Conservation (phyloP, 352 stramenopile genomes). For the Phytophthora pini region DNA sequence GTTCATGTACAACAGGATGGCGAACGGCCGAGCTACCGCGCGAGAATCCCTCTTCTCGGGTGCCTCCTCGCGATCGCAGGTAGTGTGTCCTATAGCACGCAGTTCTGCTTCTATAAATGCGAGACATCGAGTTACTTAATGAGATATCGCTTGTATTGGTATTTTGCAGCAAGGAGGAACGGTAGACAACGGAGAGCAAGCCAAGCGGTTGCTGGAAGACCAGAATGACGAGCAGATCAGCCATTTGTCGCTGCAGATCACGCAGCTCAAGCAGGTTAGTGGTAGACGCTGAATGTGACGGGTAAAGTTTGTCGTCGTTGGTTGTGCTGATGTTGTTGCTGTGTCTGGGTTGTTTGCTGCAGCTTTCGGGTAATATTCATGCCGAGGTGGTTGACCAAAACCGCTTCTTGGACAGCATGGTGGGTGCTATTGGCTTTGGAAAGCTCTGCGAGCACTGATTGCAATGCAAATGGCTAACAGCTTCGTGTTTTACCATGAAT, state of each 20-base stretch:
- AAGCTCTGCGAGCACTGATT: not conserved
- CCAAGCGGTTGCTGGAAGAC: constrained; percentile 80
- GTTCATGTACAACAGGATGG: constrained; percentile 89
- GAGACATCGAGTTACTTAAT: not conserved
- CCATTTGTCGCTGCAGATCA: constrained; percentile 88
- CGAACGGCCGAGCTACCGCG: constrained; percentile 51
- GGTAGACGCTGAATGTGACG: too few relatives aligned
- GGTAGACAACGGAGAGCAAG: constrained; percentile 76
- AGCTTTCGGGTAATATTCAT: constrained; percentile 86
- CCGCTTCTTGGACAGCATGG: constrained; percentile 83
- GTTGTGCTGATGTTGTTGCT: not conserved
- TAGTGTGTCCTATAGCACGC: constrained; percentile 4
- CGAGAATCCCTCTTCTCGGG: constrained; percentile 76
- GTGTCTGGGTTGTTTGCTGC: constrained; percentile 10
- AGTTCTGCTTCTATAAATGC: constrained; percentile 6
- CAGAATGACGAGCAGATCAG: constrained; percentile 91
- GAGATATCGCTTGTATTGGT: not conserved
- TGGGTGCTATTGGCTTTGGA: constrained; percentile 24
- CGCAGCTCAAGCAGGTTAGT: constrained; percentile 81
- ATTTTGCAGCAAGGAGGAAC: constrained; percentile 37
- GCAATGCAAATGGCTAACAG: constrained; percentile 2
- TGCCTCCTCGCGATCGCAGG: constrained; percentile 55
- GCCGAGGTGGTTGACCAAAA: constrained; percentile 85
- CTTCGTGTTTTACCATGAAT: not conserved
- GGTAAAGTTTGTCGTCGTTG: not conserved